Evolutionary conservation across 306 rosid species (phyloP).

Genomic region (Ochetophila trinervis): DNA sequence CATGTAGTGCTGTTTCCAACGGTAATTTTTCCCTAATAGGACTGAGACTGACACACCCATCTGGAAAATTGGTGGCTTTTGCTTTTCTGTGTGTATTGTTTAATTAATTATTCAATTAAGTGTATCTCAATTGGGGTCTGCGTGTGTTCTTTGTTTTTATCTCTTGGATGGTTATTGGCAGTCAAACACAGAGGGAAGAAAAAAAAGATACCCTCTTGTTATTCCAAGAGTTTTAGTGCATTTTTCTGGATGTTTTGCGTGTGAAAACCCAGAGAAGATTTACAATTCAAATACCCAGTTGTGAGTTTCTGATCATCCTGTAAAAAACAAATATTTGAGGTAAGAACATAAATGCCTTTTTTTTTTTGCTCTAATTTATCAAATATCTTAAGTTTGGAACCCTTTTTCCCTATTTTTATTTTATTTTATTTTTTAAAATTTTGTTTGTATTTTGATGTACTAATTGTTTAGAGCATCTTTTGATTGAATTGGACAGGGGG

Average conservation of each 20-base stretch:
- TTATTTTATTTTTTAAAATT: background rate
- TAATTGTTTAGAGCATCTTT: background rate
- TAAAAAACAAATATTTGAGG: conserved; percentile 6
- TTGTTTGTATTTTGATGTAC: background rate
- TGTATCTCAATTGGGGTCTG: background rate
- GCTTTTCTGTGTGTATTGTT: background rate
- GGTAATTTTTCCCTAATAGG: background rate
- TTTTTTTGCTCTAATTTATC: background rate
- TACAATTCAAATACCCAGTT: background rate
- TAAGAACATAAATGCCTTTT: conserved; percentile 15
- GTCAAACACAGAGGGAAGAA: conserved; percentile 8
- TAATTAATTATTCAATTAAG: background rate
- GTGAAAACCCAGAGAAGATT: conserved; percentile 1
- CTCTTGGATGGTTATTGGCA: background rate
- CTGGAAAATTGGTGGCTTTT: conserved; percentile 20
- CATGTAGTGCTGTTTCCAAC: background rate
- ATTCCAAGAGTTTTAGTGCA: background rate
- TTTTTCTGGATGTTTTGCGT: background rate
- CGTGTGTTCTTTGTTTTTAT: background rate
- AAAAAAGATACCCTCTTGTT: background rate
- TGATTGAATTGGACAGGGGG: conserved; percentile 16
- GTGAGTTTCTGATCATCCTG: conserved; percentile 16
- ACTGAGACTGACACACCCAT: background rate
- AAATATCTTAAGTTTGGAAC: background rate
- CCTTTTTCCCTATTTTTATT: too few species aligned